phyloP scores from a whole-genome alignment of 2,329 filamentous ascomycete genomes.

The Fusarium sp. region DNA sequence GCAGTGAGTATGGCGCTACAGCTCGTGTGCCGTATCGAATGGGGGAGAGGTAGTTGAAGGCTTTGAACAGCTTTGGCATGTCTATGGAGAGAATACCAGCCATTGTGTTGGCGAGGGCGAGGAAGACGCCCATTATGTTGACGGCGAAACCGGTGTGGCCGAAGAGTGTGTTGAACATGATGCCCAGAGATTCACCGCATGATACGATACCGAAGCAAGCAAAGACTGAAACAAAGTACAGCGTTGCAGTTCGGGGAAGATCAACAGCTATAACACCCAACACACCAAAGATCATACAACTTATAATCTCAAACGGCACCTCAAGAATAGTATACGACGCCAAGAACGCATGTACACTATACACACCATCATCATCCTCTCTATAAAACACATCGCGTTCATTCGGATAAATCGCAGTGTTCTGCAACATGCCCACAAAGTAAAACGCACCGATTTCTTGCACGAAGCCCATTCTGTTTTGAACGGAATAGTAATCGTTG shows the following conservation, averaged over 20 bases:
- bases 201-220: slow-evolving; percentile 79
- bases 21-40: slow-evolving; percentile 77
- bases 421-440: slow-evolving; percentile 83
- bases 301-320: slow-evolving; percentile 76
- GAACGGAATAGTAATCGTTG: slow-evolving; percentile 76
- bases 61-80: slow-evolving; percentile 74
- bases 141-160: slow-evolving; percentile 80
- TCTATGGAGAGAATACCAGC: slow-evolving; percentile 77
- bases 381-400: slow-evolving; percentile 83
- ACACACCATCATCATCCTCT: slow-evolving; percentile 80
- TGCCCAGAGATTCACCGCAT: slow-evolving; percentile 81
- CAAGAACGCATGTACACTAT: slow-evolving; percentile 78
- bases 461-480: slow-evolving; percentile 79
- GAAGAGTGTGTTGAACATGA: slow-evolving; percentile 84
- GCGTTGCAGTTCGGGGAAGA: slow-evolving; percentile 69
- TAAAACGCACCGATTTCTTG: slow-evolving; percentile 79
- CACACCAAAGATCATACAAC: slow-evolving; percentile 74
- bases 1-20: slow-evolving; percentile 74
- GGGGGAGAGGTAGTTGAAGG: slow-evolving; percentile 78
- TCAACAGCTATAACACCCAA: slow-evolving; percentile 74
- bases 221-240: slow-evolving; percentile 77
- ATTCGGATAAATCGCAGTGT: slow-evolving; percentile 78
- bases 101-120: slow-evolving; percentile 79
- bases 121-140: slow-evolving; percentile 76
- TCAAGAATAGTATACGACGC: slow-evolving; percentile 77